These are phyloP conservation scores for Planoprotostelium fungivorum DNA, from an alignment of 78 protist species.

Conservation along the genomic window DNA sequence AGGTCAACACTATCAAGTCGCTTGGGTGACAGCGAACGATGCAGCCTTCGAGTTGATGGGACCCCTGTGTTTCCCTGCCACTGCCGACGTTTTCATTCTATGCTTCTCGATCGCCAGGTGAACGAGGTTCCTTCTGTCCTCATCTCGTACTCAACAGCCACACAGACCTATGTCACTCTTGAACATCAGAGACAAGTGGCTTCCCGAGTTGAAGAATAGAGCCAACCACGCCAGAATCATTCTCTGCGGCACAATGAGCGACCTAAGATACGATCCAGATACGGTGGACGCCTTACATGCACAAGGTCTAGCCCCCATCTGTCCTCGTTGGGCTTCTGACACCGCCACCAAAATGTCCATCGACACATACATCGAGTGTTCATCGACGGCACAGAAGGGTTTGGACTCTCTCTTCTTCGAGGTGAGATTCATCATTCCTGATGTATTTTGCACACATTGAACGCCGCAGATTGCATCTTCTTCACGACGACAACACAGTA, in stretches of 20 bases:
- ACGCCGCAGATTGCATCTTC: no score
- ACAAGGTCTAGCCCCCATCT: not conserved
- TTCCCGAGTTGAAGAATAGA: not conserved
- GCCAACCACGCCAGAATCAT: not conserved
- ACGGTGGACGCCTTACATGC: not conserved
- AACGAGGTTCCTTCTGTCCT: not conserved
- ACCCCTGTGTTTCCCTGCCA: not conserved
- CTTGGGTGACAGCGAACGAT: not conserved
- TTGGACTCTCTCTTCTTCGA: not conserved
- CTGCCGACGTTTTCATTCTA: not conserved
- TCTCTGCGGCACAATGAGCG: not conserved
- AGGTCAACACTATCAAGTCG: not conserved
- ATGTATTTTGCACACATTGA: no score
- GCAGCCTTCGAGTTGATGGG: not conserved
- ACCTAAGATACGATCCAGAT: not conserved
- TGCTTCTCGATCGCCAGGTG: not conserved
- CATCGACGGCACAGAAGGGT: not conserved
- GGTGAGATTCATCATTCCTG: no score
- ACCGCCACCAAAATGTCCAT: not conserved
- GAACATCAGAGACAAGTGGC: not conserved
- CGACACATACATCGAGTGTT: not conserved
- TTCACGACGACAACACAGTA: no score
- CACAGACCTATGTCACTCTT: not conserved
- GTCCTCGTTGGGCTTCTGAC: not conserved
- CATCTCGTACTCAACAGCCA: not conserved